Evolutionary conservation across 345 rosid species (phyloP).

Genomic region (Sonneratia alba): DNA sequence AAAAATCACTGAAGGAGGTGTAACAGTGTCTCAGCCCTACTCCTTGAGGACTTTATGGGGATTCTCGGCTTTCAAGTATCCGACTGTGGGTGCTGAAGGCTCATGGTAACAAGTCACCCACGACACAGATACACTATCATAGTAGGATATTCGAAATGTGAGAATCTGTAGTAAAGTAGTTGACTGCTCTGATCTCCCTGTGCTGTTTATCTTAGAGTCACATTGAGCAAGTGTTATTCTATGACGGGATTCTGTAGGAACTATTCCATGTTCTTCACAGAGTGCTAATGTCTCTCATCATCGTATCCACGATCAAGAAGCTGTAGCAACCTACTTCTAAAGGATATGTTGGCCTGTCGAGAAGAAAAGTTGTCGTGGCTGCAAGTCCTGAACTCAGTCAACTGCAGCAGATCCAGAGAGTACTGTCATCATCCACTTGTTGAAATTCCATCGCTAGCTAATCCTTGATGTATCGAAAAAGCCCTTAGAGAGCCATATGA

Average conservation of each 20-base stretch:
- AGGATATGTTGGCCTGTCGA: too few species aligned
- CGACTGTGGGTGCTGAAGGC: conserved; percentile 80
- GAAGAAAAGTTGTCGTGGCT: too few species aligned
- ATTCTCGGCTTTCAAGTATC: conserved; percentile 64
- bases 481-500: too few species aligned
- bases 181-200: background rate
- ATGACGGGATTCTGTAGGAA: too few species aligned
- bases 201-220: background rate
- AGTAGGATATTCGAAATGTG: background rate
- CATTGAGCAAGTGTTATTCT: background rate
- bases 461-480: too few species aligned
- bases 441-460: too few species aligned
- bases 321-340: too few species aligned
- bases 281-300: too few species aligned
- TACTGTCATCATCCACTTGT: too few species aligned
- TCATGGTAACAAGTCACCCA: conserved; percentile 47
- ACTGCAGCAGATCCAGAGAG: background rate
- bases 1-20: conserved; percentile 83
- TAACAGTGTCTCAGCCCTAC: conserved; percentile 72
- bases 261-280: background rate
- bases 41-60: conserved; percentile 86
- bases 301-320: too few species aligned
- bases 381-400: background rate
- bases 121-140: too few species aligned
- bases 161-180: background rate